Evolutionary conservation across 108 stramenopile species (phyloP), one percentile per base, ranked within the genome.

Genomic region (Poteriospumella lacustris): DNA sequence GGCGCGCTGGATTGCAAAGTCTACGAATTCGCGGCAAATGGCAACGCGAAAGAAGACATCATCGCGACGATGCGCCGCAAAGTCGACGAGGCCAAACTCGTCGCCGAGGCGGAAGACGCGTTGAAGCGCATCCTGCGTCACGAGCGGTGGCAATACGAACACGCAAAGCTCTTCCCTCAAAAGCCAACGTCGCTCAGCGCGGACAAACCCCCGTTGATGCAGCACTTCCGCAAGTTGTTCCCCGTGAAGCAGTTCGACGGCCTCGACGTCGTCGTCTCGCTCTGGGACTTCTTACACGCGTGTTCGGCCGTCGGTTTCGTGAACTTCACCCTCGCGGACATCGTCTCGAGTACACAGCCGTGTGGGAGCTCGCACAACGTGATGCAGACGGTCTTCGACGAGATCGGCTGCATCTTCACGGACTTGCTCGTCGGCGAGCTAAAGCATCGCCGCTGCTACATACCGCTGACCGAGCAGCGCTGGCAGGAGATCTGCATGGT

Each of bases 201-300:
- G 15, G 52, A 56, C 15, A 56, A 56, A 19, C n/a, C n/a, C n/a
- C n/a, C n/a, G n/a, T n/a, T n/a, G n/a, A n/a, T n/a, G n/a, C 52
- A 56, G 24, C 52, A 56, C 24, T 56, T 19, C 24, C 15, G 24
- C 15, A n/a, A n/a, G n/a, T n/a, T n/a, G n/a, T n/a, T n/a, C n/a
- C n/a, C n/a, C n/a, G n/a, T n/a, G n/a, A n/a, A n/a, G n/a, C n/a
- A n/a, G n/a, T 56, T 56, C 52, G 24, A 56, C 24, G 28, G 19
- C 15, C 28, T 73, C 12, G 41, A 42, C 26, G 47, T 73, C 31
- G 41, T 73, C 3, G 9, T 73, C 12, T 5, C 3, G 38, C 3
- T 56, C 5, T 73, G 70, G 70, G 70, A 73, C 28, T 73, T 42
- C 41, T n/a, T n/a, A n/a, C n/a, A n/a, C n/a, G n/a, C n/a, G n/a